A percentile compares a stretch with the other conserved stretches of the same genome.
Conservation (phyloP, 1,284 basidiomycete species). For the Ceratobasidium sp. region DNA sequence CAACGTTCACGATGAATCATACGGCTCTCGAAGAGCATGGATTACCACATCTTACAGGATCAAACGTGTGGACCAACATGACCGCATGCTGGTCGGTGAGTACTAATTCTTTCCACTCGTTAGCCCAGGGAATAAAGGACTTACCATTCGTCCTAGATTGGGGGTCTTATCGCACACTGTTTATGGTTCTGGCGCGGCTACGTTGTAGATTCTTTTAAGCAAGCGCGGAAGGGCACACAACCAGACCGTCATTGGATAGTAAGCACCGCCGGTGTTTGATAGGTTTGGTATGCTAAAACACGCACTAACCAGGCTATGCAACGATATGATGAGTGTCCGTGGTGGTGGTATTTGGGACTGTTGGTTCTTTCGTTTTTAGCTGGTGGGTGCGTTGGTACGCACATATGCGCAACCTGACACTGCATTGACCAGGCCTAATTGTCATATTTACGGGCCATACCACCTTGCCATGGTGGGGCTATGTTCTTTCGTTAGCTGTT, state of each 20-base stretch:
- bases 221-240: slow-evolving; percentile 55
- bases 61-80: slow-evolving; percentile 64
- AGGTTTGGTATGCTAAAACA: neutral
- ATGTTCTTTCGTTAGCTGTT: slow-evolving; percentile 56
- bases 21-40: slow-evolving; percentile 62
- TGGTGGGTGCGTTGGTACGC: slow-evolving; percentile 48
- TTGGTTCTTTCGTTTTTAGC: slow-evolving; percentile 60
- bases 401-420: slow-evolving; percentile 2
- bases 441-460: slow-evolving; percentile 64
- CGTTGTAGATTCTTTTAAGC: slow-evolving; percentile 59
- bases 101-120: slow-evolving; percentile 30
- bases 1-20: slow-evolving; percentile 59
- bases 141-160: slow-evolving; percentile 55
- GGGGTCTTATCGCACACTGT: slow-evolving; percentile 66
- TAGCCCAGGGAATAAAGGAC: neutral
- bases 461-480: slow-evolving; percentile 69
- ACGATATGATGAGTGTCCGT: slow-evolving; percentile 62
- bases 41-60: slow-evolving; percentile 60
- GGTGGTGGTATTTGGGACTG: slow-evolving; percentile 64
- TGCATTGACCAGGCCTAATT: slow-evolving; percentile 55
- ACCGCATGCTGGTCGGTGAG: slow-evolving; percentile 59
- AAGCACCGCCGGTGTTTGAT: slow-evolving; percentile 2
- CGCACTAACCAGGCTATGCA: slow-evolving; percentile 59
- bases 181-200: slow-evolving; percentile 65
- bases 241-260: slow-evolving; percentile 67